Percentiles rank a stretch among this genome's conserved stretches.
phyloP scores from a whole-genome alignment of 2,329 filamentous ascomycete genomes.

The Endothia cerciana region DNA sequence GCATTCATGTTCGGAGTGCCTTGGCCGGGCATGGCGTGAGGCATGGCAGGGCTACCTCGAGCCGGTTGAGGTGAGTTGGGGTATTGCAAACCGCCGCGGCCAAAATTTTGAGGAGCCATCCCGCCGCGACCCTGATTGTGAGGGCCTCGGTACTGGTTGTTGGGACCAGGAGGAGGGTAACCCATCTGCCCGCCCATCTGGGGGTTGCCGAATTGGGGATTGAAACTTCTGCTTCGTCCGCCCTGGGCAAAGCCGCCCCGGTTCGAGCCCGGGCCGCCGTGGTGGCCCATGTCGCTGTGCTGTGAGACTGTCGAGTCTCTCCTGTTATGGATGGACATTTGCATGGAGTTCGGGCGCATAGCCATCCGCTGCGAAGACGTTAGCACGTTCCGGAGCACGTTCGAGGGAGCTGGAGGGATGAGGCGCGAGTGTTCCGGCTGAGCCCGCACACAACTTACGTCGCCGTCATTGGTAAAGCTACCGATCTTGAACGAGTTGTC shows the following conservation, averaged over 20 bases:
- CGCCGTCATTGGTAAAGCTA: conserved; percentile 78
- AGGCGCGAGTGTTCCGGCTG: neutral
- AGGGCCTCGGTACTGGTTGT: conserved; percentile 42
- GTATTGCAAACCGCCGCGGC: conserved; percentile 54
- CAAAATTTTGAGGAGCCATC: conserved; percentile 49
- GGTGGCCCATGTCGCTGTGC: conserved; percentile 72
- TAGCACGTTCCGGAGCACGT: conserved; percentile 3
- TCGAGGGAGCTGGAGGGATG: conserved; percentile 29
- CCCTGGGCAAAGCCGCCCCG: conserved; percentile 58
- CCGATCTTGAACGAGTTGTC: conserved; percentile 72
- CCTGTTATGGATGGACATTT: conserved; percentile 65
- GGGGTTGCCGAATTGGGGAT: conserved; percentile 38
- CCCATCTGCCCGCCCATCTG: conserved; percentile 54
- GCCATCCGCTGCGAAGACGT: conserved; percentile 61
- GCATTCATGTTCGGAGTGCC: conserved; percentile 71
- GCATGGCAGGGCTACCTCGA: conserved; percentile 67
- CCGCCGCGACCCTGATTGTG: conserved; percentile 45
- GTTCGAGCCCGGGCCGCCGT: conserved; percentile 59
- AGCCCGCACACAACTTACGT: conserved; percentile 61
- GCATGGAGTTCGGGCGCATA: conserved; percentile 63
- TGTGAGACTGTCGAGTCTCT: conserved; percentile 85
- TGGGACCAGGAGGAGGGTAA: conserved; percentile 43
- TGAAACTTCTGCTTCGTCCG: conserved; percentile 52
- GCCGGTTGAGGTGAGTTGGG: conserved; percentile 69
- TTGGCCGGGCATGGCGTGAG: conserved; percentile 61